Conservation (phyloP, 1,284 basidiomycete genomes). For the Rhodotorula sp. region DNA sequence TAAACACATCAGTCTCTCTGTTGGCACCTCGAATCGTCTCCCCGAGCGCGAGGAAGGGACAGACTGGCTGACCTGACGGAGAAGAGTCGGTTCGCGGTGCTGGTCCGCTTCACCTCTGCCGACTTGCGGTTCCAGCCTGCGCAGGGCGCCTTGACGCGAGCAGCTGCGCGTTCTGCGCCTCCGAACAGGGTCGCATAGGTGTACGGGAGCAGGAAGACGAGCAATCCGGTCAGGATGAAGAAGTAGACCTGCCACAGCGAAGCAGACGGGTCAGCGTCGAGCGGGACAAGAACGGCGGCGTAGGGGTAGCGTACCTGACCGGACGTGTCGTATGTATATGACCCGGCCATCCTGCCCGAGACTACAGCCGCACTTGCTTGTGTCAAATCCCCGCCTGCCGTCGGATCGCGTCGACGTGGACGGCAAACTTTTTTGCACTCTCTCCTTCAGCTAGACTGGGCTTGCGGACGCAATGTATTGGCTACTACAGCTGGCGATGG, state of each 20-base stretch:
- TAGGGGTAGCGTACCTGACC: constrained; percentile 24
- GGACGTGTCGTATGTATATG: constrained; percentile 35
- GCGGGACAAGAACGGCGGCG: too few relatives aligned
- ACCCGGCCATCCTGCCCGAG: constrained; percentile 27
- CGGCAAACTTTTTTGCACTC: too few relatives aligned
- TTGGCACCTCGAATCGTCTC: not conserved
- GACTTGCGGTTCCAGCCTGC: constrained; percentile 43
- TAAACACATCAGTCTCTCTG: not conserved
- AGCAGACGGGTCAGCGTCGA: not conserved
- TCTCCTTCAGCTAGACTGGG: too few relatives aligned
- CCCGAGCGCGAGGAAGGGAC: not conserved
- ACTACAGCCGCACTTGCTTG: not conserved
- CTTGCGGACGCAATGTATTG: too few relatives aligned
- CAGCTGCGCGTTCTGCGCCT: constrained; percentile 23
- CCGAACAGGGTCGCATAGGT: constrained; percentile 38
- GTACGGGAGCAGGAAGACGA: constrained; percentile 43
- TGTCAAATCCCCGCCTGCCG: too few relatives aligned
- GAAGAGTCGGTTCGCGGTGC: constrained; percentile 14
- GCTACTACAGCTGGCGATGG: too few relatives aligned
- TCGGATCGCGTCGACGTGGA: not conserved
- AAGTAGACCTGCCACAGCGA: constrained; percentile 38
- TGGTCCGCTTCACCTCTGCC: constrained; percentile 23
- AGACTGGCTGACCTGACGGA: constrained; percentile 15
- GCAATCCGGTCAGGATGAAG: constrained; percentile 44
- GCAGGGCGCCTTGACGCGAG: constrained; percentile 38